Percentiles rank a stretch among this genome's conserved stretches.
phyloP scores from a whole-genome alignment of 2,329 filamentous ascomycete genomes.

The Cyclaneusma minus region DNA sequence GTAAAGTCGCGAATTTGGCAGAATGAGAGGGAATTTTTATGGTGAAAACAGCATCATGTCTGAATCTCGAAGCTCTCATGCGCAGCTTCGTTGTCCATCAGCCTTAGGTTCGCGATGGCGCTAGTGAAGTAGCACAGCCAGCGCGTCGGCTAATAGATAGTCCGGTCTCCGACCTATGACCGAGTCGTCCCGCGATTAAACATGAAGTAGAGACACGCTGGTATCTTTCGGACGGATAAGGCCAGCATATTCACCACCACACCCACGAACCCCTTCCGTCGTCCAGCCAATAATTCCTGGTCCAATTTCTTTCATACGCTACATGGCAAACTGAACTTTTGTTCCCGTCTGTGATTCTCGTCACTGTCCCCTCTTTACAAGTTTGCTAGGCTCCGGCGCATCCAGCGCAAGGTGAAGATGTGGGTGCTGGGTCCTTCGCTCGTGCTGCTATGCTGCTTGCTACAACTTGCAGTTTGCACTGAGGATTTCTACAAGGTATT shows the following conservation, averaged over 20 bases:
- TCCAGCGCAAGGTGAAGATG: conserved; percentile 24
- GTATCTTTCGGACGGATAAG: conserved; percentile 2
- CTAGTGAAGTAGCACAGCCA: too few species aligned
- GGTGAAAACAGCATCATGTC: too few species aligned
- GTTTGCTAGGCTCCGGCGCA: conserved; percentile 5
- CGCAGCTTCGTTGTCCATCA: too few species aligned
- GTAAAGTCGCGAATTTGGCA: too few species aligned
- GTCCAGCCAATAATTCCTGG: background rate
- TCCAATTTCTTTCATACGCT: conserved; percentile 6
- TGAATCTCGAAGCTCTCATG: too few species aligned
- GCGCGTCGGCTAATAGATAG: too few species aligned
- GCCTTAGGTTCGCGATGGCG: too few species aligned
- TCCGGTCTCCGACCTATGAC: too few species aligned
- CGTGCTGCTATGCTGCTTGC: conserved; percentile 35
- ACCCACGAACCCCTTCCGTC: conserved; percentile 1
- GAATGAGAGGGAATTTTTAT: too few species aligned
- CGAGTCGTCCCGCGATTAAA: too few species aligned
- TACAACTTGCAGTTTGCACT: conserved; percentile 38
- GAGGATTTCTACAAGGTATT: conserved; percentile 72
- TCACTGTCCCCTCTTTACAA: conserved; percentile 4
- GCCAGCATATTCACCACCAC: conserved; percentile 2
- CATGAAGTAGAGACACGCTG: conserved; percentile 5
- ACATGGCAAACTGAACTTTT: conserved; percentile 5
- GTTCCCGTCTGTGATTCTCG: conserved; percentile 4
- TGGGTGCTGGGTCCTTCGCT: conserved; percentile 32